Base-by-base conservation (phyloP, 371 early-diverging fungal species). In the Rhizopus arrhizus region DNA sequence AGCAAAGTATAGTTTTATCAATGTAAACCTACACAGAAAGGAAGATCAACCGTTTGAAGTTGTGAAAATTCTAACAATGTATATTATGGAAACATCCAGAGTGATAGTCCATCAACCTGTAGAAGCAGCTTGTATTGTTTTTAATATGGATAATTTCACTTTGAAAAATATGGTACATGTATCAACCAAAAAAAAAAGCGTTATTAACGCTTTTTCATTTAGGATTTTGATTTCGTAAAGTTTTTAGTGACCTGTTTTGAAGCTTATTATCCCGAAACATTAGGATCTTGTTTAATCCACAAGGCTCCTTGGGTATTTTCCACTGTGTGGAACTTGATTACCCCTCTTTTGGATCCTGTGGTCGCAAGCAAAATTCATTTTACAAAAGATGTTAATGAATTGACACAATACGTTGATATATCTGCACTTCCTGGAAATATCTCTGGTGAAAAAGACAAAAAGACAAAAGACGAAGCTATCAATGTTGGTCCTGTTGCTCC, bases 201-300 rank as follows among this genome's bases (percentile, higher is more conserved):
- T 32, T 12, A 7, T 4, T 51, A 13, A 32, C 22, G 6, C 28
- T 7, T 12, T 48, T 28, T 62, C 33, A 12, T 52, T 16, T 55
- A 78, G 87, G 93, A 93, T 73, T 87, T 85, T 57, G 84, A 81
- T 38, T 85, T 88, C 54, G 87, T 92, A 56, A 90, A 91, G 71
- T 93, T 93, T 66, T 77, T 95, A 54, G 76, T 94, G 59, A 77
- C 74, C 48, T 89, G 88, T 64, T 86, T 95, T 51, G 90, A 96
- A 75, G 82, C 86, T 2, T 92, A 92, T 69, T 96, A 96, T 65
- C 96, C 96, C 16, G 96, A 96, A 62, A 86, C 87, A 9, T 82
- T 96, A 12, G 95, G 92, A n/a, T 65, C 74, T 3, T 81, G 86
- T 36, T 69, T 90, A 15, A 85, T 95, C 42, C 89, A 94, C 62